phyloP scores from a whole-genome alignment of 2,329 filamentous ascomycete species.

The Diaporthe sp. region DNA sequence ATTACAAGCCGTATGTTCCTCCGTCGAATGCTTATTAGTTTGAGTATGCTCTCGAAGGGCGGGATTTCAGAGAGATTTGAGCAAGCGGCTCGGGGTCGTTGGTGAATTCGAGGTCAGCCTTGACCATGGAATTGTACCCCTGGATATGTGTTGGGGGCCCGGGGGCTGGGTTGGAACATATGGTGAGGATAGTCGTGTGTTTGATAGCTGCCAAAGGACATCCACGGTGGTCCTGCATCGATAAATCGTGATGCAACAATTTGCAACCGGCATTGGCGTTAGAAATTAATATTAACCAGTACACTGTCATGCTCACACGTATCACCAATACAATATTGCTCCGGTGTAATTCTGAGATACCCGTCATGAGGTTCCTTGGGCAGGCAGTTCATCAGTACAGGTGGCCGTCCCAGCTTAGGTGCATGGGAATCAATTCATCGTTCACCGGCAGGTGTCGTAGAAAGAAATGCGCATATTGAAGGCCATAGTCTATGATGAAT shows the following conservation, averaged over 20 bases:
- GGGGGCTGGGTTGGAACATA: not conserved
- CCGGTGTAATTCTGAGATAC: not conserved
- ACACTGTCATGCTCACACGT: not conserved
- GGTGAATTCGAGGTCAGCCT: not conserved
- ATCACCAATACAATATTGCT: not conserved
- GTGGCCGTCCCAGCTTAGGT: no score
- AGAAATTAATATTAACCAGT: constrained; percentile 18
- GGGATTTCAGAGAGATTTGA: not conserved
- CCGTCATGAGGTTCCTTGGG: no score
- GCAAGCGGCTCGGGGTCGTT: not conserved
- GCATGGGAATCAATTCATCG: not conserved
- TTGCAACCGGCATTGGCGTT: constrained; percentile 21
- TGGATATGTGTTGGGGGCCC: not conserved
- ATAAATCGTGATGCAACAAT: constrained; percentile 5
- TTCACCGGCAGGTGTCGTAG: not conserved
- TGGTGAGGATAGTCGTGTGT: not conserved
- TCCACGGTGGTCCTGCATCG: not conserved
- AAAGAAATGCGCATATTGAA: not conserved
- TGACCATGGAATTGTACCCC: not conserved
- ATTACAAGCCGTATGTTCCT: constrained; percentile 74
- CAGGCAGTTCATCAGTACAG: not conserved
- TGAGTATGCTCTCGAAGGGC: not conserved
- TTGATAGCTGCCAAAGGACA: not conserved
- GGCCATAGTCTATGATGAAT: not conserved
- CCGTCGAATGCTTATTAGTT: constrained; percentile 47